Conservation (phyloP, 2,329 filamentous ascomycete genomes). For the Aspergillus viridinutans region DNA sequence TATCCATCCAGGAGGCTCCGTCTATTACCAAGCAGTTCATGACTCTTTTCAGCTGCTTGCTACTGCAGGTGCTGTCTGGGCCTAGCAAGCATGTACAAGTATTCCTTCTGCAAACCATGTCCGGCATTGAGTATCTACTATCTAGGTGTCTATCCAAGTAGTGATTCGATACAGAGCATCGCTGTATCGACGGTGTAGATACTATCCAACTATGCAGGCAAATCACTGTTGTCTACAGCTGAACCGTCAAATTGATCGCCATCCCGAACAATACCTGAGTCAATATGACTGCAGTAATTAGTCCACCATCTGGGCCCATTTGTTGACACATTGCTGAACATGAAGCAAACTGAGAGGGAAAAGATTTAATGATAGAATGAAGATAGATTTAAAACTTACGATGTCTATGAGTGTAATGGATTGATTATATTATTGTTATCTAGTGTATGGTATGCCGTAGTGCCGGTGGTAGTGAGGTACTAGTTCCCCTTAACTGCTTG, state of each 20-base stretch:
- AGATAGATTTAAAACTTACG: not conserved
- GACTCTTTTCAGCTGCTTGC: not conserved
- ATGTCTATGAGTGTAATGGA: not conserved
- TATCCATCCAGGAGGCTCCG: not conserved
- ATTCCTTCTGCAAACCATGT: not conserved
- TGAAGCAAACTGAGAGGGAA: not conserved
- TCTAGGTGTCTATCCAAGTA: not conserved
- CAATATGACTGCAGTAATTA: not conserved
- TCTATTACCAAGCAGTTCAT: not conserved
- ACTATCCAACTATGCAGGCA: not conserved
- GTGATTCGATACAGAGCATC: not conserved
- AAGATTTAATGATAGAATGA: not conserved
- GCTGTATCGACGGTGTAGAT: not conserved
- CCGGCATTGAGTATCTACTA: not conserved
- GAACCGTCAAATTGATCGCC: not conserved
- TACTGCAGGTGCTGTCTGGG: not conserved
- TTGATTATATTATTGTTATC: slow-evolving; percentile 4
- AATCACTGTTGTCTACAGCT: not conserved
- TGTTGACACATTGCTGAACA: not conserved
- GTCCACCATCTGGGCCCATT: not conserved
- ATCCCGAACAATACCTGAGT: not conserved
- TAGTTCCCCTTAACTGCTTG: not conserved
- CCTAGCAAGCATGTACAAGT: not conserved
- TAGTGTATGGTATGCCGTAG: not conserved
- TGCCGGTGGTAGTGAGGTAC: not conserved